Base-by-base conservation (phyloP, 805 yeast genomes). In the Ogataea populi-albae region DNA sequence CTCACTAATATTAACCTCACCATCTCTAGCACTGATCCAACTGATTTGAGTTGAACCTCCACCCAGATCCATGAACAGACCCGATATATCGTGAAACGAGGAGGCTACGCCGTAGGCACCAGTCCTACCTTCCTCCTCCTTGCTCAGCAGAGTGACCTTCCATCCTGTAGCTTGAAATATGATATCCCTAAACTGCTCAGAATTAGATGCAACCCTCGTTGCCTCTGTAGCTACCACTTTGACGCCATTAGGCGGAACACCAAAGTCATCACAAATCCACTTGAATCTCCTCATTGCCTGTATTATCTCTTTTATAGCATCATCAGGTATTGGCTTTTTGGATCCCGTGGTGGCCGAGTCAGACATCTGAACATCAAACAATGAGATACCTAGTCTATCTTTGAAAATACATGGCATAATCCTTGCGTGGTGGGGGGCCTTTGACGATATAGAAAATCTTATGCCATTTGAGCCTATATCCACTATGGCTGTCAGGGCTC, bases 381-480 rank as follows among this genome's bases (percentile, higher is more conserved):
- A 57, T 0, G 88, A 78, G 9, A 83, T 77, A 2, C 85, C 84
- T 3, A 82, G 69, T 30, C 88, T 62, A 47, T 83, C 91, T 44
- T 82, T 85, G 60, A 77, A 83, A 8, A 82, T 78, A 53, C 86
- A 79, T 1, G 93, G 91, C 74, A 84, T 75, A 4, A 80, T 78
- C 42, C 93, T 68, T 1, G 86, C 86, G 55, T 80, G 84, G 42
- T 74, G 79, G 1, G 81, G 66, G 3, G 83, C 81, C 32, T 75
- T 69, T 2, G 87, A 80, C 12, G 86, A 77, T 26, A 83, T 81
- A 26, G 85, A 75, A 52, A 84, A 81, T 34, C 89, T 64, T 30
- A 83, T 72, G 24, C 86, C 89, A 52, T 81, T 80, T 14, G 89
- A 79, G 6, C 89, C 91, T 15, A 84, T 79, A 55, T 84, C 89